Evolutionary conservation across 1,284 basidiomycete species (phyloP).

Genomic region (Moesziomyces antarcticus): DNA sequence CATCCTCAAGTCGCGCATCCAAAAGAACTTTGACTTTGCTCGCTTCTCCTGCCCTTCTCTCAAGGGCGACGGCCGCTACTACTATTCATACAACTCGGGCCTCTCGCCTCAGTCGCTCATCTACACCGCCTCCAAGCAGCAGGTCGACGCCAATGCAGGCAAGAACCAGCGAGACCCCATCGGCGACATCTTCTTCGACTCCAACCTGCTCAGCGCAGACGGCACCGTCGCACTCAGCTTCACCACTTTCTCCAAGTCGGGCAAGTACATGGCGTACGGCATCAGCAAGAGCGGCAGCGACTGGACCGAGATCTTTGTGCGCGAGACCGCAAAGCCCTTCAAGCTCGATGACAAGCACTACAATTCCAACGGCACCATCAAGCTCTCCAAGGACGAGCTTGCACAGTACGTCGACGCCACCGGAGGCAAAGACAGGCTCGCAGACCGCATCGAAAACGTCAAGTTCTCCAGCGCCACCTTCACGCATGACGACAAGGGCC

Average conservation of each 20-base stretch:
- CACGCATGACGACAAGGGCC: constrained; percentile 63
- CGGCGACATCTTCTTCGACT: constrained; percentile 64
- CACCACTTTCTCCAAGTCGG: constrained; percentile 60
- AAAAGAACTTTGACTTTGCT: constrained; percentile 62
- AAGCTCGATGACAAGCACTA: constrained; percentile 35
- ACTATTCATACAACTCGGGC: constrained; percentile 65
- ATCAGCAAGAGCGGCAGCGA: constrained; percentile 64
- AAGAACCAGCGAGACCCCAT: constrained; percentile 47
- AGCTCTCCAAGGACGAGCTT: constrained; percentile 35
- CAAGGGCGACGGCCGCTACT: constrained; percentile 62
- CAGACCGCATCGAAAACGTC: constrained; percentile 58
- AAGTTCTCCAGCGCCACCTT: constrained; percentile 62
- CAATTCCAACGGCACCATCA: constrained; percentile 47
- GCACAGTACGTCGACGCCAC: constrained; percentile 37
- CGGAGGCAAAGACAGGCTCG: constrained; percentile 56
- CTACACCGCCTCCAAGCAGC: constrained; percentile 50
- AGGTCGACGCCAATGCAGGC: constrained; percentile 45
- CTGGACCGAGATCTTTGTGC: constrained; percentile 63
- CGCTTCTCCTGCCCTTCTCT: constrained; percentile 61
- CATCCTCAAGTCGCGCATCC: constrained; percentile 55
- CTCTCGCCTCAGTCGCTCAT: constrained; percentile 63
- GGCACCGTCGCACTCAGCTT: constrained; percentile 61
- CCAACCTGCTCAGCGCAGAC: constrained; percentile 61
- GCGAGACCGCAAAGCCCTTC: constrained; percentile 58
- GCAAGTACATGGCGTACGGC: constrained; percentile 62